These are phyloP conservation scores for Lasiodiplodia citricola DNA, from an alignment of 2,329 filamentous ascomycete genomes.

Conservation along the genomic window DNA sequence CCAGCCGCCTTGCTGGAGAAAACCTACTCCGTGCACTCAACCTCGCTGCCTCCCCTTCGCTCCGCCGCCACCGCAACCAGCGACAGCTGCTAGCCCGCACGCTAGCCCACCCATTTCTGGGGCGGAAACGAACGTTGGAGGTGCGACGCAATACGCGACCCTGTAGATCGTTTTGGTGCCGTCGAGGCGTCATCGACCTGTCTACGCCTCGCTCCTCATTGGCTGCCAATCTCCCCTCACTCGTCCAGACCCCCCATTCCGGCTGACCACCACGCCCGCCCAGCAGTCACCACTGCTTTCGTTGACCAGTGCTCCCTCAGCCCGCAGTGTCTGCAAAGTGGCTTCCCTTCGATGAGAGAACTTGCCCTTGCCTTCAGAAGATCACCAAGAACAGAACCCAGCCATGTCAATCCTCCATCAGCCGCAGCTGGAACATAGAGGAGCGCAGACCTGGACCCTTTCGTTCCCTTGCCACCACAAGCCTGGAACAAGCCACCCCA, in stretches of 20 bases:
- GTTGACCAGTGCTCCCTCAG: not conserved
- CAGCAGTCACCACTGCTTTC: not conserved
- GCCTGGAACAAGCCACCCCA: not conserved
- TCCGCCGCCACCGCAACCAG: not conserved
- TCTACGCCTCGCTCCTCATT: not conserved
- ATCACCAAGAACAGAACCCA: not conserved
- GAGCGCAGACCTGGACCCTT: not conserved
- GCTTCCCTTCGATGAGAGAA: not conserved
- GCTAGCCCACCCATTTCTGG: not conserved
- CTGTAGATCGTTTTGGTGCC: slow-evolving; percentile 23
- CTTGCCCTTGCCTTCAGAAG: not conserved
- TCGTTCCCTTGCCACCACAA: not conserved
- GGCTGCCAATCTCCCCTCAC: not conserved
- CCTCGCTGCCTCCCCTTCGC: not conserved
- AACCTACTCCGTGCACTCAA: not conserved
- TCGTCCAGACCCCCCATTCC: not conserved
- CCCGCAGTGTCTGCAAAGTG: not conserved
- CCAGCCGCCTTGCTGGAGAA: not conserved
- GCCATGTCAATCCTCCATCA: not conserved
- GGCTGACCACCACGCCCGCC: not conserved
- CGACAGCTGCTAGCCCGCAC: not conserved
- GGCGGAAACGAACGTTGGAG: not conserved
- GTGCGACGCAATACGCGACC: slow-evolving; percentile 15
- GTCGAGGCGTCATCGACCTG: slow-evolving; percentile 26
- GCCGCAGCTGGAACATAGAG: not conserved